A percentile compares a stretch with the other conserved stretches of the same genome.
Evolutionary conservation across 106 monocot species (phyloP).

Genomic region (Hemerocallis citrina): DNA sequence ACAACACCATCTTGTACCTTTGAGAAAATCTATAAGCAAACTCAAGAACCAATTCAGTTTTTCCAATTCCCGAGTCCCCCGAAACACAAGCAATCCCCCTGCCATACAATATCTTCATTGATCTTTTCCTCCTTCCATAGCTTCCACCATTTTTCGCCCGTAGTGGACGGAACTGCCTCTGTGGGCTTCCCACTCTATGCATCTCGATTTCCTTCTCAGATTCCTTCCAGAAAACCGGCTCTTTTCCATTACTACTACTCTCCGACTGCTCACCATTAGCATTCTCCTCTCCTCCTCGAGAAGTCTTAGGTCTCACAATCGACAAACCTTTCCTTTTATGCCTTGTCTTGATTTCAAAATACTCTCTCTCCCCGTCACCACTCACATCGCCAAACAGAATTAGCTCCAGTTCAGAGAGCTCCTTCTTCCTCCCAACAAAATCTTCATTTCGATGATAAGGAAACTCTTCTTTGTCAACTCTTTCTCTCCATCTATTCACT

Average conservation of each 20-base stretch:
- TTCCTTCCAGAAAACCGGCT: slow-evolving; percentile 79
- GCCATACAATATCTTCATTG: slow-evolving; percentile 53
- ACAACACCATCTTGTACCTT: slow-evolving; percentile 91
- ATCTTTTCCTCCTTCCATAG: slow-evolving; percentile 34
- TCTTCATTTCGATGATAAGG: slow-evolving; percentile 69
- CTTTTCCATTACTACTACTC: slow-evolving; percentile 69
- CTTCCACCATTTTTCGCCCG: slow-evolving; percentile 32
- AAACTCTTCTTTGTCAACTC: slow-evolving; percentile 66
- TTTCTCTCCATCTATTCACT: slow-evolving; percentile 75
- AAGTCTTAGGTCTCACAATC: slow-evolving; percentile 14
- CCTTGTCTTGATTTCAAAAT: slow-evolving; percentile 70
- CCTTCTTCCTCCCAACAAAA: slow-evolving; percentile 78
- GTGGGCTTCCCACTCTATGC: slow-evolving; percentile 45
- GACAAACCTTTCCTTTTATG: slow-evolving; percentile 24
- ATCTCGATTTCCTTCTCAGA: slow-evolving; percentile 88
- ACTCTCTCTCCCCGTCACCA: slow-evolving; percentile 81
- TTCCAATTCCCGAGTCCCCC: slow-evolving; percentile 89
- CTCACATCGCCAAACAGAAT: slow-evolving; percentile 83
- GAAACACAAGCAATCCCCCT: slow-evolving; percentile 90
- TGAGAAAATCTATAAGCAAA: slow-evolving; percentile 82
- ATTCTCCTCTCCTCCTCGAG: slow-evolving; percentile 14
- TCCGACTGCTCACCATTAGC: slow-evolving; percentile 26
- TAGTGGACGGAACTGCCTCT: slow-evolving; percentile 10
- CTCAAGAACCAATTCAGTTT: slow-evolving; percentile 83
- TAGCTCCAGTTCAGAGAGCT: slow-evolving; percentile 81